Percentiles rank a stretch among this genome's conserved stretches.
phyloP scores from a whole-genome alignment of 2,329 filamentous ascomycete genomes.

The Stagonosporopsis tanaceti region DNA sequence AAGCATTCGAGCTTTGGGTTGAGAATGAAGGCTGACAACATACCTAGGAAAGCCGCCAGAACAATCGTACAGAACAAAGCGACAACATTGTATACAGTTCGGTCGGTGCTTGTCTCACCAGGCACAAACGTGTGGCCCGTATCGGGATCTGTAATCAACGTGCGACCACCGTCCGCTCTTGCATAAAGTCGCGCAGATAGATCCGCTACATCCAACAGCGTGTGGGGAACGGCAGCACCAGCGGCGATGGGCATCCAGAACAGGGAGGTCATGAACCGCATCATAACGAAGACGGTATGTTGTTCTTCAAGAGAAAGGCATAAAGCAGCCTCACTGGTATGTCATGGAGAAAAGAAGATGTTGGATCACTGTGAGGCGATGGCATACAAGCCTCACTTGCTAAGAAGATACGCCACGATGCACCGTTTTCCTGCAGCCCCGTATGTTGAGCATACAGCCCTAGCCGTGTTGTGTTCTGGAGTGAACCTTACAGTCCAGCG shows the following conservation, averaged over 20 bases:
- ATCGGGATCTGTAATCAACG: slow-evolving; percentile 17
- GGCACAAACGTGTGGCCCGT: slow-evolving; percentile 20
- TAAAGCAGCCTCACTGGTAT: neutral
- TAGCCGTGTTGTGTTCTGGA: neutral
- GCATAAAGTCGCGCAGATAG: neutral
- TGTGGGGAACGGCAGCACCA: slow-evolving; percentile 3
- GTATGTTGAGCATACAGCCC: slow-evolving; percentile 1
- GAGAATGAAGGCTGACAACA: neutral
- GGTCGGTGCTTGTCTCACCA: slow-evolving; percentile 19
- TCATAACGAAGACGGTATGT: neutral
- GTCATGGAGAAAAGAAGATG: neutral
- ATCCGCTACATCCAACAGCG: neutral
- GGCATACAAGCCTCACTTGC: slow-evolving; percentile 1
- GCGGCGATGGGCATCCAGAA: slow-evolving; percentile 1
- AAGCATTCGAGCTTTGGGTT: neutral
- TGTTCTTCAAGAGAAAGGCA: neutral
- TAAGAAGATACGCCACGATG: neutral
- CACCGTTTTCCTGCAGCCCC: neutral
- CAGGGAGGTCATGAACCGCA: slow-evolving; percentile 4
- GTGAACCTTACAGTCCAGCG: slow-evolving; percentile 2
- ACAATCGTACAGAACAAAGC: slow-evolving; percentile 20
- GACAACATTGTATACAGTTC: slow-evolving; percentile 23
- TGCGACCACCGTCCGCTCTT: slow-evolving; percentile 14
- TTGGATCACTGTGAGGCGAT: neutral
- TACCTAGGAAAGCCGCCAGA: slow-evolving; percentile 20